Percentiles rank a stretch among this genome's conserved stretches.
These are phyloP conservation scores for Candida suzukii DNA, from an alignment of 805 yeast species.

Conservation along the genomic window DNA sequence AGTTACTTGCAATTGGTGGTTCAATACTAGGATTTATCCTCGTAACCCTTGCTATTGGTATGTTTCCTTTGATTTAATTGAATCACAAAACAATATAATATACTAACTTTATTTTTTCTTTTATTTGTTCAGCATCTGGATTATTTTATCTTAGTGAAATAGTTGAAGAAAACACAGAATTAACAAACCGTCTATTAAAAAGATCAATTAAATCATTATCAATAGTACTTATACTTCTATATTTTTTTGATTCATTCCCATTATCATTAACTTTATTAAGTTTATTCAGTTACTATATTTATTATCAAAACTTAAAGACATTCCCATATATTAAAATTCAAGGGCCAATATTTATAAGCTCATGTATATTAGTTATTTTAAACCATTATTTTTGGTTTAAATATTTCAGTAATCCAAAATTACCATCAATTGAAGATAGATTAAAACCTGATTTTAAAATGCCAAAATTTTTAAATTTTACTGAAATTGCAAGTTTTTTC, in stretches of 20 bases:
- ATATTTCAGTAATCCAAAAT: slow-evolving; percentile 64
- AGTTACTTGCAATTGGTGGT: slow-evolving; percentile 54
- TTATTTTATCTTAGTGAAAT: slow-evolving; percentile 85
- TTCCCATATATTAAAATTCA: slow-evolving; percentile 81
- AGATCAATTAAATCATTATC: slow-evolving; percentile 61
- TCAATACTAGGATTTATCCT: slow-evolving; percentile 53
- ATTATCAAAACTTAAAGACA: slow-evolving; percentile 65
- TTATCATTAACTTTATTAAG: slow-evolving; percentile 59
- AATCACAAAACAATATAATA: not conserved
- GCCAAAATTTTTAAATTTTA: slow-evolving; percentile 69
- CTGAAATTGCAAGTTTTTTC: slow-evolving; percentile 92
- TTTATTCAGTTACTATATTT: slow-evolving; percentile 61
- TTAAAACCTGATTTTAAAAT: slow-evolving; percentile 52
- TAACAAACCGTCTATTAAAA: slow-evolving; percentile 65
- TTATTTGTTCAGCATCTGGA: slow-evolving; percentile 70
- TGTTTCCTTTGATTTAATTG: slow-evolving; percentile 2
- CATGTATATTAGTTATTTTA: slow-evolving; percentile 64
- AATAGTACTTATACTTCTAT: slow-evolving; percentile 44
- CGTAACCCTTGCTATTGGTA: slow-evolving; percentile 43
- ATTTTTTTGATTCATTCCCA: slow-evolving; percentile 77
- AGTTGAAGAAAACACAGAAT: slow-evolving; percentile 88
- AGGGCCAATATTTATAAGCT: slow-evolving; percentile 61
- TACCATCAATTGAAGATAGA: slow-evolving; percentile 62
- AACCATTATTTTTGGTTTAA: slow-evolving; percentile 91
- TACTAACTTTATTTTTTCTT: not conserved